phyloP scores from a whole-genome alignment of 2,329 filamentous ascomycete species.

The Raffaelea deltoideospora region DNA sequence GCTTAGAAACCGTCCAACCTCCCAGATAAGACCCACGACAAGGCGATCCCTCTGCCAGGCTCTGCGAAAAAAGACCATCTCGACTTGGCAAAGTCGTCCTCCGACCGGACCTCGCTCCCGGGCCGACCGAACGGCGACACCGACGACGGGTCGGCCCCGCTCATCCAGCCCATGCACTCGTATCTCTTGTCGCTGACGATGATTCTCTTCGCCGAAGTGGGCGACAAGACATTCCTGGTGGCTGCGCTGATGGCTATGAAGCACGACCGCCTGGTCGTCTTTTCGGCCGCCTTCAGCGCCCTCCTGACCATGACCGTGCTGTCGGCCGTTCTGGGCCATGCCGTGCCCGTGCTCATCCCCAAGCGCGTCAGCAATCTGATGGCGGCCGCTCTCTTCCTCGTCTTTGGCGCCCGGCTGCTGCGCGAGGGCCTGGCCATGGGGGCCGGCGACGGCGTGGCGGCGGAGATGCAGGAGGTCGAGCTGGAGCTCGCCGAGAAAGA shows the following conservation, averaged over 20 bases:
- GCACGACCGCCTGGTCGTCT: constrained; percentile 82
- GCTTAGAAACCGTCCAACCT: constrained; percentile 71
- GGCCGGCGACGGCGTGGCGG: constrained; percentile 77
- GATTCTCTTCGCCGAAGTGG: constrained; percentile 94
- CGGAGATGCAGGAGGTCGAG: constrained; percentile 97
- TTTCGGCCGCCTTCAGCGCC: constrained; percentile 85
- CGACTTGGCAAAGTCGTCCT: constrained; percentile 29
- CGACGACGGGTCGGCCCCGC: constrained; percentile 32
- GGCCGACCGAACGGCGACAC: constrained; percentile 11
- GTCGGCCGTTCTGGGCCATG: constrained; percentile 82
- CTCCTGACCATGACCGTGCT: constrained; percentile 89
- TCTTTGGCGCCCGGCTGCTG: constrained; percentile 76
- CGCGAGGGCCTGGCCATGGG: constrained; percentile 81
- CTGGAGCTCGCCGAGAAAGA: constrained; percentile 89
- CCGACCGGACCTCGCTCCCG: constrained; percentile 10
- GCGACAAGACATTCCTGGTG: constrained; percentile 96
- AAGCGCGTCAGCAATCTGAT: constrained; percentile 83
- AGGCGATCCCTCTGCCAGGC: constrained; percentile 53
- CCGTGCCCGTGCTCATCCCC: constrained; percentile 77
- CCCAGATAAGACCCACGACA: constrained; percentile 62
- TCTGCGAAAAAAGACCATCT: constrained; percentile 51
- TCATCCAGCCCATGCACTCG: constrained; percentile 74
- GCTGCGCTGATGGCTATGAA: constrained; percentile 99
- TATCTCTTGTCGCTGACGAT: constrained; percentile 87
- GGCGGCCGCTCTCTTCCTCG: constrained; percentile 70